A percentile compares a stretch with the other conserved stretches of the same genome.
phyloP scores from a whole-genome alignment of 345 rosid genomes.

The Hypericum androsaemum region DNA sequence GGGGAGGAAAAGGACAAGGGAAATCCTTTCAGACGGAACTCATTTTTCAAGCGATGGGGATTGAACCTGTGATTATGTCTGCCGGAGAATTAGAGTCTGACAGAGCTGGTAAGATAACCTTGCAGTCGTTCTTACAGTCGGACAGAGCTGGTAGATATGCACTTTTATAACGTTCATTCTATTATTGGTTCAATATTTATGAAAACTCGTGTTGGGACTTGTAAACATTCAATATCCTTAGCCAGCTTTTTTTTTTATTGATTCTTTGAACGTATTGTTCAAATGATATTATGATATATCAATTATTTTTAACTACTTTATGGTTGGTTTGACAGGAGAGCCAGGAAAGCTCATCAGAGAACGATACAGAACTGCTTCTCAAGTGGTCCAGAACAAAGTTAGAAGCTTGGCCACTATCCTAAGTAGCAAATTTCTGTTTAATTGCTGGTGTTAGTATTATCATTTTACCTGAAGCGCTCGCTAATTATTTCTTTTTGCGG shows the following conservation, averaged over 20 bases:
- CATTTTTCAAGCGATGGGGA: slow-evolving; percentile 78
- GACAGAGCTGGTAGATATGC: no score
- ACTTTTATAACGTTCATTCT: no score
- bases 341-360: slow-evolving; percentile 88
- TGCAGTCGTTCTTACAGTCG: neutral
- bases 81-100: slow-evolving; percentile 94
- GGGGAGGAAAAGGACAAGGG: slow-evolving; percentile 99
- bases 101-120: slow-evolving; percentile 65
- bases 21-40: slow-evolving; percentile 95
- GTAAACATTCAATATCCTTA: no score
- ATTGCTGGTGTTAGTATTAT: no score
- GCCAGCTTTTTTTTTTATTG: no score
- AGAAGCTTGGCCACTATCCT: slow-evolving; percentile 44
- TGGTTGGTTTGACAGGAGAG: slow-evolving; percentile 45
- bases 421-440: slow-evolving; percentile 36
- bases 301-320: neutral
- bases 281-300: no score
- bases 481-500: no score
- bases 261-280: no score
- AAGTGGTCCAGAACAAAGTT: slow-evolving; percentile 95
- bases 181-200: no score
- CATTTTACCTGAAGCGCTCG: no score
- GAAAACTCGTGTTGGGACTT: no score
- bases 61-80: slow-evolving; percentile 90
- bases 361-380: slow-evolving; percentile 95